Conservation (phyloP, 306 rosid species). For the Cucumis hystrix region DNA sequence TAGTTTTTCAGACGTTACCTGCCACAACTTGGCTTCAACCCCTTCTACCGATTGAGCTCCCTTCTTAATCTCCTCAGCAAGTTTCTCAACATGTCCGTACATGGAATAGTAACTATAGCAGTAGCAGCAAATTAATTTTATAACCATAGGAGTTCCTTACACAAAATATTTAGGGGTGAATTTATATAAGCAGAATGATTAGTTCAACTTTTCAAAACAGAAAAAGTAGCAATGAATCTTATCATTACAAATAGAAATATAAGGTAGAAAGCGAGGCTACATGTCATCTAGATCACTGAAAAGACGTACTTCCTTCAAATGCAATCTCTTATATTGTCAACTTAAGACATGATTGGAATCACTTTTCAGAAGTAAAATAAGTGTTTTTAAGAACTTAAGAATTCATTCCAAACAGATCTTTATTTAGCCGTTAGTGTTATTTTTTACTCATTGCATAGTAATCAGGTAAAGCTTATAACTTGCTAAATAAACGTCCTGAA, state of each 20-base stretch:
- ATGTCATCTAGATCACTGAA: neutral
- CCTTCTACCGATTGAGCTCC: slow-evolving; percentile 91
- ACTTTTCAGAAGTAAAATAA: neutral
- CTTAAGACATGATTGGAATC: neutral
- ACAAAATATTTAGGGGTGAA: neutral
- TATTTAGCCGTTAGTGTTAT: neutral
- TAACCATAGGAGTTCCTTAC: neutral
- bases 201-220: neutral
- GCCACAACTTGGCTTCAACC: slow-evolving; percentile 82
- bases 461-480: neutral
- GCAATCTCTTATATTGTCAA: neutral
- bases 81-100: slow-evolving; percentile 93
- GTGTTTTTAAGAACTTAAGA: neutral
- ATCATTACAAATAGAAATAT: neutral
- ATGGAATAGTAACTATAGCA: slow-evolving; percentile 75
- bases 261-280: neutral
- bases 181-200: neutral
- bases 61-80: slow-evolving; percentile 75
- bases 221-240: neutral
- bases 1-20: slow-evolving; percentile 26
- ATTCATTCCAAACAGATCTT: neutral
- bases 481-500: neutral
- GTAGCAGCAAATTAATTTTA: neutral
- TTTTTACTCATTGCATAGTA: neutral
- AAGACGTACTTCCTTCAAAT: neutral